These are phyloP conservation scores for Globisporangium paddicum DNA, from an alignment of 352 stramenopile genomes.

Conservation along the genomic window DNA sequence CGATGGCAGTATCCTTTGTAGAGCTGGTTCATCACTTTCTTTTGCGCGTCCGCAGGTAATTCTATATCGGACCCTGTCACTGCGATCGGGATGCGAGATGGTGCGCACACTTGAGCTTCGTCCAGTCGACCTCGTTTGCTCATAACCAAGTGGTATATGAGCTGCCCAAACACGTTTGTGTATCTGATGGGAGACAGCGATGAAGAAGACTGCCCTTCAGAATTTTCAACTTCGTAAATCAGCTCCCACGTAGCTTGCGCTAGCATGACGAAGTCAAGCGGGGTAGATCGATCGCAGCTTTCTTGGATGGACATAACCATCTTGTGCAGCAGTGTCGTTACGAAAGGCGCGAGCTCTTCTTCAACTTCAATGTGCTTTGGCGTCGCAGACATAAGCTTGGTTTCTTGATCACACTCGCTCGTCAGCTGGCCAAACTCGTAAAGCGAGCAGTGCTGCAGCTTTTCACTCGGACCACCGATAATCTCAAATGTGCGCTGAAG, in stretches of 20 bases:
- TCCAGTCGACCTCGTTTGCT: slow-evolving; percentile 35
- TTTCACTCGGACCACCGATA: slow-evolving; percentile 33
- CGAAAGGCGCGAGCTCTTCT: slow-evolving; percentile 8
- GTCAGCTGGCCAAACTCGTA: slow-evolving; percentile 18
- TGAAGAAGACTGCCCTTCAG: background rate
- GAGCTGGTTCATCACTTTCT: slow-evolving; percentile 56
- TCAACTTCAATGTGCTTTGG: background rate
- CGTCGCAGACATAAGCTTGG: background rate
- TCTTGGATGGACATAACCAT: slow-evolving; percentile 35
- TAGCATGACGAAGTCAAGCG: slow-evolving; percentile 45
- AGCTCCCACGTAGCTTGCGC: slow-evolving; percentile 57
- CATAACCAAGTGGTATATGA: slow-evolving; percentile 30
- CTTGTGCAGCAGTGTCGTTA: slow-evolving; percentile 23
- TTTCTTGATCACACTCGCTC: background rate
- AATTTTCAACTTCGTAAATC: slow-evolving; percentile 35
- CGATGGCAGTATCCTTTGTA: slow-evolving; percentile 55
- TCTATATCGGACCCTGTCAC: background rate
- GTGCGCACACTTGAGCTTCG: background rate
- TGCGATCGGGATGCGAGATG: background rate
- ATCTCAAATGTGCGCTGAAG: slow-evolving; percentile 25
- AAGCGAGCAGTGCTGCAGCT: slow-evolving; percentile 17
- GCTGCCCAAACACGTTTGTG: slow-evolving; percentile 26
- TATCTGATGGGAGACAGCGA: background rate
- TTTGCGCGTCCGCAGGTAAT: slow-evolving; percentile 30
- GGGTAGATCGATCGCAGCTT: slow-evolving; percentile 9